phyloP scores from a whole-genome alignment of 2,329 filamentous ascomycete genomes.

The Fusarium sp. region DNA sequence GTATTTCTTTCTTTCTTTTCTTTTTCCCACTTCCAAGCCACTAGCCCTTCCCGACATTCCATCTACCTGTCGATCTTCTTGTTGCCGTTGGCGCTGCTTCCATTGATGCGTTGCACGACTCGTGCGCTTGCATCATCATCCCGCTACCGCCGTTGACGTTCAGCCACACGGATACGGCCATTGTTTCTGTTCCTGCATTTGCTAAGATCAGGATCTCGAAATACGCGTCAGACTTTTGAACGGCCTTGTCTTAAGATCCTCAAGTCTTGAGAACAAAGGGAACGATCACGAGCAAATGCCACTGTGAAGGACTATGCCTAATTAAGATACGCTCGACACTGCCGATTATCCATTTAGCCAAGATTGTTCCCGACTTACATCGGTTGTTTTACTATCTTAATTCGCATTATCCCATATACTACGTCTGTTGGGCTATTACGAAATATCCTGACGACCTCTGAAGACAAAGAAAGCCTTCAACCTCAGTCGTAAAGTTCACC shows the following conservation, averaged over 20 bases:
- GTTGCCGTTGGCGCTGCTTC: slow-evolving; percentile 24
- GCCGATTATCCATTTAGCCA: slow-evolving; percentile 18
- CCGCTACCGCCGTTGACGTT: slow-evolving; percentile 20
- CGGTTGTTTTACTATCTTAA: background rate
- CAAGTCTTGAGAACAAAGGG: background rate
- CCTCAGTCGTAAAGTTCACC: too few species aligned
- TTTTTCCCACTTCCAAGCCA: background rate
- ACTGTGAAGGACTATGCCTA: slow-evolving; percentile 29
- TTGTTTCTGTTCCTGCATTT: slow-evolving; percentile 35
- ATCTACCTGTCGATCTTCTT: slow-evolving; percentile 17
- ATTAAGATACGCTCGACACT: slow-evolving; percentile 13
- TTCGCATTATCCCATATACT: slow-evolving; percentile 48
- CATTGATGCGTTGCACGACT: slow-evolving; percentile 35
- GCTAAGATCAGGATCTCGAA: background rate
- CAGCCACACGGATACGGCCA: slow-evolving; percentile 14
- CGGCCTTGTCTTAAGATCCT: background rate
- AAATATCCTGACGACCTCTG: too few species aligned
- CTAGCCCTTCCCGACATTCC: slow-evolving; percentile 26
- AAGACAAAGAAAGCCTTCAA: too few species aligned
- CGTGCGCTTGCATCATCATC: slow-evolving; percentile 29
- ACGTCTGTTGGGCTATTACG: slow-evolving; percentile 1
- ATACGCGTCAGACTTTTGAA: background rate
- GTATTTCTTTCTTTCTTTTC: background rate
- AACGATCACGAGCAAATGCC: slow-evolving; percentile 3
- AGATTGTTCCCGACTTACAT: background rate